Base-by-base conservation (phyloP, 176 grass and related monocot species). In the Stipa capillata region DNA sequence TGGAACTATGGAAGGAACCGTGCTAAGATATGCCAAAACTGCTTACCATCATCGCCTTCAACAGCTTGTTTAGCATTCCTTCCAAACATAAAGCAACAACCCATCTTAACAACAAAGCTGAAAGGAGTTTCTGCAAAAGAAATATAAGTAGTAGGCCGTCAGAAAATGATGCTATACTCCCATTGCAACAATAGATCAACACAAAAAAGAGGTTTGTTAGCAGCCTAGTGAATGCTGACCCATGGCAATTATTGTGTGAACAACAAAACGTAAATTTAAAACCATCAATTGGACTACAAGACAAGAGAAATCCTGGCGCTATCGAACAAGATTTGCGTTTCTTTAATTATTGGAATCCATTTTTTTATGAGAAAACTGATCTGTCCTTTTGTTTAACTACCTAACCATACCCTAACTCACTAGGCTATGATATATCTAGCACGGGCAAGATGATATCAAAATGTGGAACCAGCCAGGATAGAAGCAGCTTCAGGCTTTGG, bases 1-100 rank as follows among this genome's bases (percentile, higher is more conserved):
- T n/a, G n/a, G n/a, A n/a, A n/a, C n/a, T n/a, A 71, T 20, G 76
- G 23, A 59, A 58, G 25, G 13, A 74, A 0, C 9, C 12, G 8
- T 45, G 42, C 1, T 9, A 52, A 69, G 4, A 76, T 39, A 17
- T 21, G 44, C 27, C 68, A 8, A 69, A 29, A 3, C 49, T 32
- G 17, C 76, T 85, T 32, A 85, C 87, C 82, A 7, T 89, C 82
- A 76, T 76, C 70, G 2, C 70, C 87, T 39, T 85, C n/a, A 54
- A 69, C 28, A 29, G 53, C 15, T 21, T 44, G 70, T 13, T 24
- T 16, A 28, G 21, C 58, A 14, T 42, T 33, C 77, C 39, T 81
- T 63, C 82, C 62, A 20, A 85, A 81, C 82, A 69, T 27, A 47
- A 83, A 81, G 64, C 87, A 89, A 43, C 78, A 85, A 18, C 4